Conservation (phyloP, 1,284 basidiomycete species). For the Ceratobasidium sp. region DNA sequence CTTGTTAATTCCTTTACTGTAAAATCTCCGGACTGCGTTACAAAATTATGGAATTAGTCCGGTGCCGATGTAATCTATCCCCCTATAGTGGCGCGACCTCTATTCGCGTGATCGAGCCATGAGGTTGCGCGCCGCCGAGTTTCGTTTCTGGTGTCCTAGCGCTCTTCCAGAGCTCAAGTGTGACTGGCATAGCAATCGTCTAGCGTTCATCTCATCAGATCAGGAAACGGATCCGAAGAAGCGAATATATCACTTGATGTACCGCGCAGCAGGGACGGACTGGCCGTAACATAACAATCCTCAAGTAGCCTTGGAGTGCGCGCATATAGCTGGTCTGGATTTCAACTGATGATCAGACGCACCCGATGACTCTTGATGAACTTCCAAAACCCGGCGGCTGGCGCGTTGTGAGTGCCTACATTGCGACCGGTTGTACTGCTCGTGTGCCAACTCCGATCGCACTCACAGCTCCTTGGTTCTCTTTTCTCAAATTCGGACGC, state of each 20-base stretch:
- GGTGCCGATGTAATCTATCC: too few relatives aligned
- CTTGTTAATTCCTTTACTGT: not conserved
- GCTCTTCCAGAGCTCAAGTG: too few relatives aligned
- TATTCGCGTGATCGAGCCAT: not conserved
- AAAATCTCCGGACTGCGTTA: not conserved
- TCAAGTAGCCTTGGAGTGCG: not conserved
- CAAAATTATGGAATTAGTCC: too few relatives aligned
- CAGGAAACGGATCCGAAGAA: constrained; percentile 5
- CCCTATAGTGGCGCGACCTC: too few relatives aligned
- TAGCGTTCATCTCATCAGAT: constrained; percentile 18
- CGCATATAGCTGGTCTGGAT: constrained; percentile 32
- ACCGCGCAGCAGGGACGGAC: not conserved
- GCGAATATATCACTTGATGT: not conserved
- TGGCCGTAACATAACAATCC: not conserved
- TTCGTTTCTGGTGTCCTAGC: too few relatives aligned
- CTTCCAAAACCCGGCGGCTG: not conserved
- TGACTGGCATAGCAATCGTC: too few relatives aligned
- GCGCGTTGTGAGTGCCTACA: constrained; percentile 16
- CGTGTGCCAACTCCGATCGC: constrained; percentile 30
- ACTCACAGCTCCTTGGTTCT: constrained; percentile 13
- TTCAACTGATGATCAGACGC: constrained; percentile 6
- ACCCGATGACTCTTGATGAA: constrained; percentile 33
- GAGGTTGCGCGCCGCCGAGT: too few relatives aligned
- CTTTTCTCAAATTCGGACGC: constrained; percentile 27
- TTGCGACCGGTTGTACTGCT: constrained; percentile 8